Evolutionary conservation across 805 yeast species (phyloP), one percentile per base, ranked within the genome.

Genomic region (Saturnispora zaruensis): DNA sequence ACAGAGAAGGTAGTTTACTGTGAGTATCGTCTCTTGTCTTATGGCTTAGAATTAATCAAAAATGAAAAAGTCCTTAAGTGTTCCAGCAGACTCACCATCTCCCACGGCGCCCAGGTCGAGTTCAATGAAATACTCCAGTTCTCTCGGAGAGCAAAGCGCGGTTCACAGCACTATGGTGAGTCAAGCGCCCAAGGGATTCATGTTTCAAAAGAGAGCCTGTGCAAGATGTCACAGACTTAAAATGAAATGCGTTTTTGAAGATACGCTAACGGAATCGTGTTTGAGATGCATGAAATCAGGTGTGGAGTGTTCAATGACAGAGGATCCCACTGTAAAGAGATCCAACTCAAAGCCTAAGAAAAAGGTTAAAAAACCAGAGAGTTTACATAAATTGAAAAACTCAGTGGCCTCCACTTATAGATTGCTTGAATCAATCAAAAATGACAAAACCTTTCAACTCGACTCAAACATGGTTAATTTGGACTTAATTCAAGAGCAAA

Each of bases 141-240:
- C 40, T 6, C 13, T 36, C 16, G 40, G 40, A 8, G 16, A 13
- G 6, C 21, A 18, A 18, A 4, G 3, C 11, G 21, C 24, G 4
- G 40, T 36, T 18, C 1, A 18, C 9, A 16, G 21, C n/a, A n/a
- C 40, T 6, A 24, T 26, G 21, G 18, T 34, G 7, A 30, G 21
- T 20, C 13, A 13, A 18, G 43, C 23, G 13, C 43, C 32, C 13
- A n/a, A 36, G 25, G 48, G 25, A 16, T 44, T 33, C 6, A 33
- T n/a, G 23, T 37, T 16, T 30, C 28, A 28, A 5, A 46, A 47
- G 28, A 63, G 77, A 46, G 80, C 81, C 1, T 77, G 82, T 63
- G 81, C 81, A 4, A 61, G 82, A 51, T 77, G 82, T 54, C 77
- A 75, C 51, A 58, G 81, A 26, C 63, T 76, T 20, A 77, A 76